These are phyloP conservation scores for Camptophora hylomeconis DNA, from an alignment of 2,329 filamentous ascomycete genomes.

Conservation along the genomic window DNA sequence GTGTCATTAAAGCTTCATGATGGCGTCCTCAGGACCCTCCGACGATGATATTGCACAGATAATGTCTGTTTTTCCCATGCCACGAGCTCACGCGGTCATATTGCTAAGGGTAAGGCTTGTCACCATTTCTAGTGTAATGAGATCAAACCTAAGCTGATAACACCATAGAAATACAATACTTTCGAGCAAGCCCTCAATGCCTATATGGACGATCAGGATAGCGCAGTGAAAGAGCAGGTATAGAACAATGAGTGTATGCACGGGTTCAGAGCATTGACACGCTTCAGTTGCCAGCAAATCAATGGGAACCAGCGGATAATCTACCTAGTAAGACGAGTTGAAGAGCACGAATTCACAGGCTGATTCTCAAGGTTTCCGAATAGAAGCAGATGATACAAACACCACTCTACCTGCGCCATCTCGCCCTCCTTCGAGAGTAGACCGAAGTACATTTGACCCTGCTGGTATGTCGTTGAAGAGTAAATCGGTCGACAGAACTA, in stretches of 20 bases:
- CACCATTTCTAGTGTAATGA: too few relatives aligned
- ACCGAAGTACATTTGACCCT: too few relatives aligned
- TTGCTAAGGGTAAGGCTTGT: too few relatives aligned
- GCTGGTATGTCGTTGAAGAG: too few relatives aligned
- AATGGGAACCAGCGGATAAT: slow-evolving; percentile 15
- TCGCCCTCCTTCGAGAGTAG: slow-evolving; percentile 34
- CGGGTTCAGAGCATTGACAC: slow-evolving; percentile 1
- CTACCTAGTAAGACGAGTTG: slow-evolving; percentile 17
- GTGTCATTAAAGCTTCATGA: too few relatives aligned
- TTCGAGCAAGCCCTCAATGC: slow-evolving; percentile 34
- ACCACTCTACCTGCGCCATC: slow-evolving; percentile 28
- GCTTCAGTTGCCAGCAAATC: slow-evolving; percentile 7
- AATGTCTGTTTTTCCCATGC: too few relatives aligned
- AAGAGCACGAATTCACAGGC: too few relatives aligned
- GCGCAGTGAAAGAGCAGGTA: slow-evolving; percentile 8
- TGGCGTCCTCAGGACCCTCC: too few relatives aligned
- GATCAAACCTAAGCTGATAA: slow-evolving; percentile 1
- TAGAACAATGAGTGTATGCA: slow-evolving; percentile 3
- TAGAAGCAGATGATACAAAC: slow-evolving; percentile 24
- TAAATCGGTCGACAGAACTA: slow-evolving; percentile 19
- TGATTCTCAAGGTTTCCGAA: slow-evolving; percentile 21
- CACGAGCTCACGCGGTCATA: too few relatives aligned
- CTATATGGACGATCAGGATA: slow-evolving; percentile 31
- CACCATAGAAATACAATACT: slow-evolving; percentile 32
- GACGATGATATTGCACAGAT: too few relatives aligned